A percentile compares a stretch with the other conserved stretches of the same genome.
Conservation (phyloP, 495 filamentous ascomycete genomes). For the Aspergillus haitiensis region DNA sequence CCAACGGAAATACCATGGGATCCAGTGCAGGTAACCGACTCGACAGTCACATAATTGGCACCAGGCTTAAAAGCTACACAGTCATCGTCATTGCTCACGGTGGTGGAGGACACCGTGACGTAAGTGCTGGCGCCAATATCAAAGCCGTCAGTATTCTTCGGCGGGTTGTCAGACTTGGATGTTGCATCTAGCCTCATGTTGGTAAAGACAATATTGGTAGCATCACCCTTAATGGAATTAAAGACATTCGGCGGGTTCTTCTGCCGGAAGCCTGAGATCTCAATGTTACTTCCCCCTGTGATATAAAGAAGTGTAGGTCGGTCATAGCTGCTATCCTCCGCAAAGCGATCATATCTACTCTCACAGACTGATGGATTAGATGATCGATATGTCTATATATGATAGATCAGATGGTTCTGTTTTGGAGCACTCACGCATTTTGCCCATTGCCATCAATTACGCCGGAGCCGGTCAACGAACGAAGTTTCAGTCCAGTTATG, state of each 20-base stretch:
- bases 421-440: slow-evolving; percentile 13
- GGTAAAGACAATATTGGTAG: slow-evolving; percentile 33
- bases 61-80: slow-evolving; percentile 50
- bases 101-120: slow-evolving; percentile 35
- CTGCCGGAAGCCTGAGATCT: slow-evolving; percentile 32
- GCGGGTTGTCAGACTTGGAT: slow-evolving; percentile 36
- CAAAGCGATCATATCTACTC: slow-evolving; percentile 40
- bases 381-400: not conserved
- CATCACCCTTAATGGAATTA: slow-evolving; percentile 37
- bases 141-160: slow-evolving; percentile 49
- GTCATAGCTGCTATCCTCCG: slow-evolving; percentile 33
- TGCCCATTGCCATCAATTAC: slow-evolving; percentile 51
- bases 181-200: slow-evolving; percentile 36
- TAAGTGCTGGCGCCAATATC: slow-evolving; percentile 43
- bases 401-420: not conserved
- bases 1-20: slow-evolving; percentile 47
- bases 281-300: slow-evolving; percentile 36
- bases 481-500: slow-evolving; percentile 38
- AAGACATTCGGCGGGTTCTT: slow-evolving; percentile 50
- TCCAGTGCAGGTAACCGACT: slow-evolving; percentile 40
- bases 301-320: slow-evolving; percentile 47
- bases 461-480: slow-evolving; percentile 40
- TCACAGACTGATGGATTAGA: no score
- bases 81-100: slow-evolving; percentile 48
- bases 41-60: slow-evolving; percentile 39